Percentiles rank a stretch among this genome's conserved stretches.
These are phyloP conservation scores for Alternaria ethzedia DNA, from an alignment of 2,329 filamentous ascomycete species.

Conservation along the genomic window DNA sequence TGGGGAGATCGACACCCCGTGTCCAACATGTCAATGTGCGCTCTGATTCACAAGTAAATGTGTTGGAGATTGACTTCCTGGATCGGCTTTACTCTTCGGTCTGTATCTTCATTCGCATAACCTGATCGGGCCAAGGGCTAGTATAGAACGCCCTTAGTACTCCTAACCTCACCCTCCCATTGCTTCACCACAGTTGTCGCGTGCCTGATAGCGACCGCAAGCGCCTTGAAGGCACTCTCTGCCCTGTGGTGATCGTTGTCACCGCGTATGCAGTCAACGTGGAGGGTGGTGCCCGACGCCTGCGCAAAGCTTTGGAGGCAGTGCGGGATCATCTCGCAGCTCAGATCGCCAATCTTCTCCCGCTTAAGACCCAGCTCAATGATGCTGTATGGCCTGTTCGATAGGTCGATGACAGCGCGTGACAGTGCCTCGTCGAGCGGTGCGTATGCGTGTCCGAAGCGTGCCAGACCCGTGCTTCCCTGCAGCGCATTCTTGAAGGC, in stretches of 20 bases:
- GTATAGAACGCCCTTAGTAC: constrained; percentile 96
- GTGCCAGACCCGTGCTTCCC: constrained; percentile 78
- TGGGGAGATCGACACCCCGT: too few relatives aligned
- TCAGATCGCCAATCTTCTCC: constrained; percentile 92
- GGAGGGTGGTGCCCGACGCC: constrained; percentile 87
- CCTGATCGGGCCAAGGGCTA: too few relatives aligned
- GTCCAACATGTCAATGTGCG: too few relatives aligned
- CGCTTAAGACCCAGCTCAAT: constrained; percentile 83
- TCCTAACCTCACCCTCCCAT: constrained; percentile 89
- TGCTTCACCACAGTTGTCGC: constrained; percentile 78
- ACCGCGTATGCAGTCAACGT: constrained; percentile 90
- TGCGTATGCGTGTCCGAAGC: constrained; percentile 90
- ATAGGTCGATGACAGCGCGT: constrained; percentile 91
- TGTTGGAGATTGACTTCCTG: too few relatives aligned
- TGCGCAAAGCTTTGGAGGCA: constrained; percentile 94
- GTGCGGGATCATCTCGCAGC: constrained; percentile 93
- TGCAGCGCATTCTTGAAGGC: constrained; percentile 85
- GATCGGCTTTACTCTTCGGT: too few relatives aligned
- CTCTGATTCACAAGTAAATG: too few relatives aligned
- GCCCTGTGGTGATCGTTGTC: constrained; percentile 96
- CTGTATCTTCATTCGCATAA: too few relatives aligned
- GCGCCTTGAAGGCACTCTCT: constrained; percentile 95
- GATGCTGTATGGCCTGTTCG: constrained; percentile 86
- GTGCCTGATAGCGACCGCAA: constrained; percentile 82
- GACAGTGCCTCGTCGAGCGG: constrained; percentile 95